Percentiles rank a stretch among this genome's conserved stretches.
Evolutionary conservation across 176 grass and related monocot genomes (phyloP).

Genomic region (Saccharum spontaneum): DNA sequence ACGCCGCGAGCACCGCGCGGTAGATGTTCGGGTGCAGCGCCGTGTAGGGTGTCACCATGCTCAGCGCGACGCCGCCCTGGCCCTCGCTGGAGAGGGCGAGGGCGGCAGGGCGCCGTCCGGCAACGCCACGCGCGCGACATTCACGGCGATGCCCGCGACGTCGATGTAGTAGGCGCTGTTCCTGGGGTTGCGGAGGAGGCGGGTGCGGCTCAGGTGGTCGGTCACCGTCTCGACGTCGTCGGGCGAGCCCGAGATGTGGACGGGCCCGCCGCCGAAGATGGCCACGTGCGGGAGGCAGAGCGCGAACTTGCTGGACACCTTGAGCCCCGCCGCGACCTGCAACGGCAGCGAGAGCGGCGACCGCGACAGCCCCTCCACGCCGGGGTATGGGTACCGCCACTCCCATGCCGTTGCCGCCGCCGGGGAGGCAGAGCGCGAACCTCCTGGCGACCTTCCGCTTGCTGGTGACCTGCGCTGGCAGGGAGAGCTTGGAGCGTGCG

Average conservation of each 20-base stretch:
- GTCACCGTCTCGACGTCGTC: not conserved
- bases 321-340: conserved; percentile 37
- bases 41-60: conserved; percentile 22
- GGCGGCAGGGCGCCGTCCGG: conserved; percentile 11
- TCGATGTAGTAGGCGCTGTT: conserved; percentile 55
- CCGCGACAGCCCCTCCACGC: conserved; percentile 38
- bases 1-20: conserved; percentile 6
- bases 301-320: conserved; percentile 42
- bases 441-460: conserved; percentile 35
- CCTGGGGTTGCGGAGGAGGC: conserved; percentile 36
- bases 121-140: not conserved
- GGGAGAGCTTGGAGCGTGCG: conserved; percentile 25
- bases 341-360: conserved; percentile 27
- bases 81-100: conserved; percentile 4
- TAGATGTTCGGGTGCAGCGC: conserved; percentile 25
- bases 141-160: conserved; percentile 32
- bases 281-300: conserved; percentile 57
- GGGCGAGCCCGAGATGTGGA: not conserved
- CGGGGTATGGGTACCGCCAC: conserved; percentile 5
- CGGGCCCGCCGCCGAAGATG: conserved; percentile 49
- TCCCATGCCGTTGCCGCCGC: conserved; percentile 23
- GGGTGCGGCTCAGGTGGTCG: not conserved
- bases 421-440: conserved; percentile 75
- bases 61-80: conserved; percentile 33
- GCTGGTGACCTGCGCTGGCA: conserved; percentile 46